These are phyloP conservation scores for Alopecurus myosuroides DNA, from an alignment of 176 grass and related monocot genomes.

Conservation along the genomic window DNA sequence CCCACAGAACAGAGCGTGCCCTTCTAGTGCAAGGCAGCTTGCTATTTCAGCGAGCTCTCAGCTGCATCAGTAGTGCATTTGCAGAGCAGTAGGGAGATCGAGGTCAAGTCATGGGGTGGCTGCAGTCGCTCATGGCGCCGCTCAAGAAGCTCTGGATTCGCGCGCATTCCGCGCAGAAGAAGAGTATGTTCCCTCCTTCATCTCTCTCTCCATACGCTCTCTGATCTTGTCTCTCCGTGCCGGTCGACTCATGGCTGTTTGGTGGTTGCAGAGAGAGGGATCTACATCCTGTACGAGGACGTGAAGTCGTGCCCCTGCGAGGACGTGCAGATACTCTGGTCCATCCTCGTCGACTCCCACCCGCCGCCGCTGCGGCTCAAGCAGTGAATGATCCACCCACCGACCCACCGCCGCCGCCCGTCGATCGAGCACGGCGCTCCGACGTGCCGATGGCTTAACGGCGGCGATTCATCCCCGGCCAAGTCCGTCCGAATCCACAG, in stretches of 20 bases:
- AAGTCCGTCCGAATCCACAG: not conserved
- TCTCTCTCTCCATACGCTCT: not conserved
- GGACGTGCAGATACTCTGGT: slow-evolving; percentile 97
- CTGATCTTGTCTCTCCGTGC: not conserved
- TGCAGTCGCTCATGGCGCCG: slow-evolving; percentile 67
- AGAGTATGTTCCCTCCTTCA: slow-evolving; percentile 42
- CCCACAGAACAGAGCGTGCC: not conserved
- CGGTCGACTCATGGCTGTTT: not conserved
- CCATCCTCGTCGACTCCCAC: slow-evolving; percentile 92
- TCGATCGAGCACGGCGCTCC: slow-evolving; percentile 36
- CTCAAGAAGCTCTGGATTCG: slow-evolving; percentile 91
- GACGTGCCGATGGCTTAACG: slow-evolving; percentile 5
- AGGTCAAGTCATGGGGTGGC: slow-evolving; percentile 53
- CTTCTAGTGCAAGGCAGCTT: slow-evolving; percentile 12
- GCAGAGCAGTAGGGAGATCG: not conserved
- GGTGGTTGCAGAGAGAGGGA: slow-evolving; percentile 51
- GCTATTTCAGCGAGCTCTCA: not conserved
- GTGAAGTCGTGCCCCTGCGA: slow-evolving; percentile 95
- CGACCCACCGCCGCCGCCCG: not conserved
- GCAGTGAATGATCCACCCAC: slow-evolving; percentile 30
- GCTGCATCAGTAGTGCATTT: slow-evolving; percentile 13
- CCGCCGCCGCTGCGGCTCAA: slow-evolving; percentile 55
- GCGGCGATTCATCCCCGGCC: not conserved
- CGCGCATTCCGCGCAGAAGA: slow-evolving; percentile 70
- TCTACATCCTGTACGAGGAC: slow-evolving; percentile 96